These are phyloP conservation scores for Phytophthora quininea DNA, from an alignment of 352 stramenopile species.

Conservation along the genomic window DNA sequence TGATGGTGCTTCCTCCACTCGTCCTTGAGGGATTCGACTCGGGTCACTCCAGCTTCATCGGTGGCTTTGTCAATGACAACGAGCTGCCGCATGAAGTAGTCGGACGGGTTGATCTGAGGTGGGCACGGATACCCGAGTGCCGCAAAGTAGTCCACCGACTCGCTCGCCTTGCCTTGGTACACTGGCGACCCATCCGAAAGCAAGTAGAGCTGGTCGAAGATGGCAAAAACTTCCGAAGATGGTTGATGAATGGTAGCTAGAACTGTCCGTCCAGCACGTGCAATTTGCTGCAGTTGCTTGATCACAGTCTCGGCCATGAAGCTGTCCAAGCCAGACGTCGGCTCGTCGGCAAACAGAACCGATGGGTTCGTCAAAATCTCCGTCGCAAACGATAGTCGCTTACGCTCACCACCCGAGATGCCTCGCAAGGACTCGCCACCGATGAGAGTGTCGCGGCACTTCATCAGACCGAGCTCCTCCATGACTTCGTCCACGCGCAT, in stretches of 20 bases:
- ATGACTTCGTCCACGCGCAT: constrained; percentile 57
- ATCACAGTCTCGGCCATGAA: constrained; percentile 60
- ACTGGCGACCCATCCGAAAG: constrained; percentile 51
- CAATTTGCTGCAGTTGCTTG: constrained; percentile 64
- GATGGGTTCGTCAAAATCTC: constrained; percentile 87
- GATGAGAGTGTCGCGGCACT: constrained; percentile 65
- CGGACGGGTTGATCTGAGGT: constrained; percentile 50
- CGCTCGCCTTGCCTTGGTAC: constrained; percentile 51
- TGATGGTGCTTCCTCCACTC: constrained; percentile 39
- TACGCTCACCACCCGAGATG: constrained; percentile 81
- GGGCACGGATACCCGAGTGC: constrained; percentile 50
- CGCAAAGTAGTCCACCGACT: constrained; percentile 57
- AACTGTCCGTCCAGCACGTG: constrained; percentile 80
- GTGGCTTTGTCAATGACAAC: constrained; percentile 57
- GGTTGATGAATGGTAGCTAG: constrained; percentile 90
- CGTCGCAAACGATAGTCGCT: constrained; percentile 81
- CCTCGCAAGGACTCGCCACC: constrained; percentile 46
- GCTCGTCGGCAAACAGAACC: constrained; percentile 87
- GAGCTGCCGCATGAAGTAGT: constrained; percentile 73
- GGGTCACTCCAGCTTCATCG: constrained; percentile 33
- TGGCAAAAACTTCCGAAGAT: constrained; percentile 52
- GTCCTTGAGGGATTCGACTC: constrained; percentile 45
- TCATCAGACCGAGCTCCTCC: constrained; percentile 61
- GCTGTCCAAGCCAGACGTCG: constrained; percentile 64
- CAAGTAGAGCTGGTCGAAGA: constrained; percentile 67